Evolutionary conservation across 306 rosid genomes (phyloP).

Genomic region (Lathyrus sativus): DNA sequence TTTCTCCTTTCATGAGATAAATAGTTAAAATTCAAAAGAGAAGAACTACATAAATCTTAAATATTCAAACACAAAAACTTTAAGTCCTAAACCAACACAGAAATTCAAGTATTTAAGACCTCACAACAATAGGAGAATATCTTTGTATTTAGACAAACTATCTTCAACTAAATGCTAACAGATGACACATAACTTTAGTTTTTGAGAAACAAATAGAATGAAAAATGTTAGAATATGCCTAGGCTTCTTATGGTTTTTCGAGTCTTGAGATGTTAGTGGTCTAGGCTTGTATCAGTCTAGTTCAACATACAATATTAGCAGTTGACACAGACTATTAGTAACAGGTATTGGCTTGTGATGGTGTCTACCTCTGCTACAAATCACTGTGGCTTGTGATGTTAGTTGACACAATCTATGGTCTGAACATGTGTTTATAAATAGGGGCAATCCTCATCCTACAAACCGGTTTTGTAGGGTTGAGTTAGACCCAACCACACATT

Average conservation of each 20-base stretch:
- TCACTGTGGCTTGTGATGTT: too few relatives aligned
- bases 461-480: too few relatives aligned
- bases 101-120: slow-evolving; percentile 24
- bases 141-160: slow-evolving; percentile 9
- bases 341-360: too few relatives aligned
- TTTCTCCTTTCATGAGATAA: slow-evolving; percentile 28
- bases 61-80: slow-evolving; percentile 5
- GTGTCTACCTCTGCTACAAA: too few relatives aligned
- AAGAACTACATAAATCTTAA: slow-evolving; percentile 27
- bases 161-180: slow-evolving; percentile 18
- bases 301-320: slow-evolving; percentile 5
- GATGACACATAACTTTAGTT: slow-evolving; percentile 10
- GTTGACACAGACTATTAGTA: slow-evolving; percentile 11
- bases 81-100: slow-evolving; percentile 25
- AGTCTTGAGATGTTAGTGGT: slow-evolving; percentile 4
- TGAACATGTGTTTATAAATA: too few relatives aligned
- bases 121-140: slow-evolving; percentile 21
- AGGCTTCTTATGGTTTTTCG: slow-evolving; percentile 1
- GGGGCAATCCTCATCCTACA: too few relatives aligned
- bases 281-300: slow-evolving; percentile 19
- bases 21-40: slow-evolving; percentile 12
- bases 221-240: slow-evolving; percentile 12
- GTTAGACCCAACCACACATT: too few relatives aligned
- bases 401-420: too few relatives aligned
- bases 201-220: slow-evolving; percentile 24